phyloP scores from a whole-genome alignment of 1,284 basidiomycete genomes.

The Lentinula novae-zelandiae region DNA sequence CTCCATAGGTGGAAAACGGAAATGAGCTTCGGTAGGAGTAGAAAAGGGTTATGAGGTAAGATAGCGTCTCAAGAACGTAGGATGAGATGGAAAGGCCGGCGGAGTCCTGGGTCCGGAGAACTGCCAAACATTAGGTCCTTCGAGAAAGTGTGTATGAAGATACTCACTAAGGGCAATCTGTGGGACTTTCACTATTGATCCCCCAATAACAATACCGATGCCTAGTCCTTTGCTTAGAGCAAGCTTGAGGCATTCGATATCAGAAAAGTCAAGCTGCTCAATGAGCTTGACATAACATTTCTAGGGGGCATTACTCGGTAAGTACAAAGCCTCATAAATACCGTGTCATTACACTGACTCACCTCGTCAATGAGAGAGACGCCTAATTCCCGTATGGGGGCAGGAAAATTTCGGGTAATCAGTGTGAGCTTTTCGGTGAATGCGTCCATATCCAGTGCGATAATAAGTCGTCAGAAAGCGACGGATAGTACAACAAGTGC shows the following conservation, averaged over 20 bases:
- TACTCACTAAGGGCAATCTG: slow-evolving; percentile 77
- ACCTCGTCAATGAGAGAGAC: slow-evolving; percentile 82
- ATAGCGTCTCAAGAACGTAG: slow-evolving; percentile 83
- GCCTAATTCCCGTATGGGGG: slow-evolving; percentile 65
- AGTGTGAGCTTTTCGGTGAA: neutral
- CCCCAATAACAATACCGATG: slow-evolving; percentile 89
- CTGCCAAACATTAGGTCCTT: slow-evolving; percentile 26
- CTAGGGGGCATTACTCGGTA: slow-evolving; percentile 31
- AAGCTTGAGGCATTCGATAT: slow-evolving; percentile 86
- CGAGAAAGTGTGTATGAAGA: neutral
- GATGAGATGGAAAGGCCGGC: slow-evolving; percentile 79
- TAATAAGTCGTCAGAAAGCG: neutral
- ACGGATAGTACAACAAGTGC: neutral
- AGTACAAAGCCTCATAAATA: neutral
- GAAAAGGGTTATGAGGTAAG: slow-evolving; percentile 83
- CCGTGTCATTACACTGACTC: slow-evolving; percentile 17
- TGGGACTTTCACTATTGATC: slow-evolving; percentile 94
- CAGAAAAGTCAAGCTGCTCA: slow-evolving; percentile 81
- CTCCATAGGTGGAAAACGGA: slow-evolving; percentile 95
- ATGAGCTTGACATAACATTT: slow-evolving; percentile 91
- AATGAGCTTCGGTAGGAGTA: slow-evolving; percentile 84
- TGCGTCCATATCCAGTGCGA: neutral
- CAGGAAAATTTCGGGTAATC: slow-evolving; percentile 1
- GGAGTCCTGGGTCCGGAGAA: slow-evolving; percentile 66
- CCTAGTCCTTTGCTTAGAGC: slow-evolving; percentile 91